These are phyloP conservation scores for Pterocarpus macrocarpus DNA, from an alignment of 306 rosid genomes.

Conservation along the genomic window DNA sequence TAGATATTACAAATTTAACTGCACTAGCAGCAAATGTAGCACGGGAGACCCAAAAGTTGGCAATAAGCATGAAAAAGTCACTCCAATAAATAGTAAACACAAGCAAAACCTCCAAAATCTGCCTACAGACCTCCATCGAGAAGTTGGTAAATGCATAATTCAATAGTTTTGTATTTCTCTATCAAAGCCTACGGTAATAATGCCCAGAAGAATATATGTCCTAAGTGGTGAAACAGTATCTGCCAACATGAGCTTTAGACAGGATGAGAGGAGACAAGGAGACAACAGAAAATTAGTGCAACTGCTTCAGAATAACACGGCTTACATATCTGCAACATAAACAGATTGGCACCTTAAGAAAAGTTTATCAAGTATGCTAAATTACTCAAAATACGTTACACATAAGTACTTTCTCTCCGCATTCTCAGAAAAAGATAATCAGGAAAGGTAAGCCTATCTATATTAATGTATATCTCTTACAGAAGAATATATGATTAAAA, in stretches of 20 bases:
- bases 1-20: neutral
- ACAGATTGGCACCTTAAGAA: neutral
- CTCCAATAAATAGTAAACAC: neutral
- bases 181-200: constrained; percentile 30
- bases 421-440: constrained; percentile 3
- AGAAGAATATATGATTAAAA: no score
- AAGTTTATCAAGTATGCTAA: neutral
- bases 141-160: constrained; percentile 18
- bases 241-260: constrained; percentile 26
- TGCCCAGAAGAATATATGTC: constrained; percentile 18
- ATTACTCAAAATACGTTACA: neutral
- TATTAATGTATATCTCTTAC: neutral
- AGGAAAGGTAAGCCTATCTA: neutral
- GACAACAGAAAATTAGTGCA: constrained; percentile 12
- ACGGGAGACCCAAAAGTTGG: neutral
- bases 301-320: constrained; percentile 9
- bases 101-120: neutral
- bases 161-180: constrained; percentile 4
- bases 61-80: neutral
- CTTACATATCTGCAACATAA: constrained; percentile 37
- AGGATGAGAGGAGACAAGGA: constrained; percentile 3
- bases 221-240: constrained; percentile 3
- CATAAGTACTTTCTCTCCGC: neutral
- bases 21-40: constrained; percentile 1
- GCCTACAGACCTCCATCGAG: neutral